Percentiles rank a stretch among this genome's conserved stretches.
Conservation (phyloP, 768 basidiomycete species). For the Tylopilus balloui region DNA sequence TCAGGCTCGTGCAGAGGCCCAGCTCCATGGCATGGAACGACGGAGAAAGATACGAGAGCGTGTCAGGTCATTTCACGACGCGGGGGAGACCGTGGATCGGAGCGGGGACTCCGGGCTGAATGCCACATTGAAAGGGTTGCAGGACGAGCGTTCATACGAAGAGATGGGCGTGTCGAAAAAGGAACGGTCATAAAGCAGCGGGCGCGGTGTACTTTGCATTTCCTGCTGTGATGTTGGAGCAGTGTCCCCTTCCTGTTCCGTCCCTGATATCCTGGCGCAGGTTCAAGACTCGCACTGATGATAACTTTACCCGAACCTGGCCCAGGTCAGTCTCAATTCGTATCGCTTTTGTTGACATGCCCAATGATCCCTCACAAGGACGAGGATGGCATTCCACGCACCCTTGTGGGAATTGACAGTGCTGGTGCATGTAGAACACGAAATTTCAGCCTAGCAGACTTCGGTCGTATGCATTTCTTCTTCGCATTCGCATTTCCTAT, state of each 20-base stretch:
- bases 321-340: too few relatives aligned
- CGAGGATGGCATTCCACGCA: too few relatives aligned
- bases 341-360: too few relatives aligned
- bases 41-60: constrained; percentile 47
- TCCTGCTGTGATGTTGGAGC: not conserved
- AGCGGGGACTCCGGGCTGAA: not conserved
- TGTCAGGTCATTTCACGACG: constrained; percentile 34
- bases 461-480: too few relatives aligned
- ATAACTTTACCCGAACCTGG: too few relatives aligned
- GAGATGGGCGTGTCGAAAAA: not conserved
- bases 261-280: too few relatives aligned
- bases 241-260: not conserved
- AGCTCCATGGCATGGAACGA: constrained; percentile 50
- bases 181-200: not conserved
- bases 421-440: too few relatives aligned
- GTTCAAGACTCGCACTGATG: too few relatives aligned
- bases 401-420: too few relatives aligned
- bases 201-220: not conserved
- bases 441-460: too few relatives aligned
- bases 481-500: too few relatives aligned
- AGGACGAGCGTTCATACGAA: not conserved
- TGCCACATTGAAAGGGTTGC: not conserved
- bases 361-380: too few relatives aligned
- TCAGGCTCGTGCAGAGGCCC: constrained; percentile 54
- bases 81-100: not conserved